Evolutionary conservation across 83 land plant species (phyloP), one percentile per base, ranked within the genome.

Genomic region (Diphasiastrum complanatum): DNA sequence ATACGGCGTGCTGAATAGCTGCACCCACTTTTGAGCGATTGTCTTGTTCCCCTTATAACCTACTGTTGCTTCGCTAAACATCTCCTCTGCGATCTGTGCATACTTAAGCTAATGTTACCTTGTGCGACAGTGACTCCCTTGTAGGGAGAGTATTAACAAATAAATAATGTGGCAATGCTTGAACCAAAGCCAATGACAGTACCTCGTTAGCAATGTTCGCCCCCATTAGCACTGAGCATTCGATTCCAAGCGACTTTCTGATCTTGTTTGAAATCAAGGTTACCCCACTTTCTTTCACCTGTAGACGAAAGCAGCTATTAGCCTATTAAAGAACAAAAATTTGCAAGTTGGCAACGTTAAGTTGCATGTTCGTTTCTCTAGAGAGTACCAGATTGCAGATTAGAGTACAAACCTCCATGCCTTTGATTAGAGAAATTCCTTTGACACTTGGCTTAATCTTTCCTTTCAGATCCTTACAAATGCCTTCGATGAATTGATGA

Each of bases 191-290:
- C 18, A 4, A 6, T n/a, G n/a, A n/a, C n/a, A n/a, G n/a, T 35
- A 81, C 97, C 95, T 91, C 93, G 55, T 82, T 79, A 34, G 97
- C 97, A 59, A 86, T 86, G 51, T 91, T 91, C 4, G 97, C 89
- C 0, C 97, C 97, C 97, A 91, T 91, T n/a, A 86, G 72, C 31
- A 91, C 89, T 46, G 86, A 81, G 19, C 93, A 91, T 37, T 82
- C 86, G 10, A 91, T 69, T 1, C 84, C 79, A 27, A 91, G 85
- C 56, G 59, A 45, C 48, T 84, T 76, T 14, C 76, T 64, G 33
- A 89, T 85, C 35, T 83, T 66, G 24, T 32, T 71, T 22, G 97
- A 87, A 45, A 87, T 72, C 97, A 86, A 81, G 67, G 79, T 64
- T 8, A 86, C 84, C 0, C 92, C 97, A 26, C 84, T 93, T 67